Base-by-base conservation (phyloP, 805 yeast genomes). In the Ogataea sp. region DNA sequence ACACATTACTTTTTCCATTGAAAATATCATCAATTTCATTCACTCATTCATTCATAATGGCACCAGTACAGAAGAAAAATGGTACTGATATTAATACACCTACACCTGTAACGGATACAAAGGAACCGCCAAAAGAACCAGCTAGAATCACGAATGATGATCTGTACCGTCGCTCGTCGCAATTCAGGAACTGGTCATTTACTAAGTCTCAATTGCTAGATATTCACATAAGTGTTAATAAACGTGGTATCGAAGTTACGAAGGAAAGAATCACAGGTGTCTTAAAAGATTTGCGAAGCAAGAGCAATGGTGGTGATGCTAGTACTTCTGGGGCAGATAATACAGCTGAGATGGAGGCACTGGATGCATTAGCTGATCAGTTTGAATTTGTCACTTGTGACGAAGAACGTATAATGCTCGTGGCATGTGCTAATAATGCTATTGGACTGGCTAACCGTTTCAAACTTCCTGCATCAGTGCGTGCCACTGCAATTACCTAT, bases 161-260 rank as follows among this genome's bases (percentile, higher is more conserved):
- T 46, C 64, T 93, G 30, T 90, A 86, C 59, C 73, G 97, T 33
- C 71, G 88, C 25, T 84, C 96, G 4, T 73, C 93, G 1, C 98
- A 90, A 62, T 90, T 71, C 56, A 67, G 82, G 38, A 41, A 76
- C 9, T 90, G 98, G 98, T 88, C 97, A 1, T 90, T 75, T 58
- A 78, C 87, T 0, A 53, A 56, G 16, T 73, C 73, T 2, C 73
- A 72, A 40, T 65, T 90, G n/a, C 61, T 58, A 3, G 67, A 69
- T 23, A 59, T 65, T 27, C 64, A 85, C 42, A 47, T 51, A 14
- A 50, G 61, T 13, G 72, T 80, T 6, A 81, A 86, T 57, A 67
- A 68, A 32, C 63, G 64, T 21, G 95, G 90, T 2, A 56, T 58
- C 17, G 42, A 40, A 11, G 43, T 47, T n/a, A 68, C 75, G 2